Evolutionary conservation across 805 yeast genomes (phyloP), one percentile per base, ranked within the genome.

Genomic region (Priceomyces melissophilus): DNA sequence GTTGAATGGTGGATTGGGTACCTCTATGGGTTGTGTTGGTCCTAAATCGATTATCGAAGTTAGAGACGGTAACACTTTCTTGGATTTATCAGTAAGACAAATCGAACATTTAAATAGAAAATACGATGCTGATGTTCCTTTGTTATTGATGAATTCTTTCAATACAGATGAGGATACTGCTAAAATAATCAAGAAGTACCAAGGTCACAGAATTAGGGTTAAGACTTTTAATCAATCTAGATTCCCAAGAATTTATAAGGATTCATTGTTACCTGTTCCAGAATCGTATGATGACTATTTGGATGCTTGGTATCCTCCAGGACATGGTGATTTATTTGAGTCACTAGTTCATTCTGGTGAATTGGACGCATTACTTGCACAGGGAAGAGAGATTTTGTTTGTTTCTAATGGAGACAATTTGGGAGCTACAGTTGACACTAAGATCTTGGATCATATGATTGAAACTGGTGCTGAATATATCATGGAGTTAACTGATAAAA

Each of bases 21-120:
- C 99, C 14, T 91, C 98, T 8, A 93, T 93, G 99, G 99, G 99
- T 43, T 93, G 99, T 73, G 97, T 93, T 47, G 99, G 99, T 44
- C 99, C 99, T 49, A 90, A 90, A 69, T 87, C 96, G 20, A 95
- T 93, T 51, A 93, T 93, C 61, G 99, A 93, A 73, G 99, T 93
- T 37, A 86, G 99, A 67, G 99, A 93, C 56, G 98, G 98, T 46
- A 95, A 93, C 77, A 86, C 97, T 32, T 93, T 93, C 66, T 76
- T 93, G 63, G 99, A 93, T 65, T 78, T 93, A 54, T 77, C 96
- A 35, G 99, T 93, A 33, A 86, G 99, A 65, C 99, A 93, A 73
- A 91, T 93, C 55, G 97, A 90, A 71, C 86, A 88, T 65, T 78
- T 93, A 63, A 93, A 93, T 75, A 80, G 95, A 60, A 82, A 81